Evolutionary conservation across 208 protist species (phyloP).

Genomic region (Tritrichomonas foetus): DNA sequence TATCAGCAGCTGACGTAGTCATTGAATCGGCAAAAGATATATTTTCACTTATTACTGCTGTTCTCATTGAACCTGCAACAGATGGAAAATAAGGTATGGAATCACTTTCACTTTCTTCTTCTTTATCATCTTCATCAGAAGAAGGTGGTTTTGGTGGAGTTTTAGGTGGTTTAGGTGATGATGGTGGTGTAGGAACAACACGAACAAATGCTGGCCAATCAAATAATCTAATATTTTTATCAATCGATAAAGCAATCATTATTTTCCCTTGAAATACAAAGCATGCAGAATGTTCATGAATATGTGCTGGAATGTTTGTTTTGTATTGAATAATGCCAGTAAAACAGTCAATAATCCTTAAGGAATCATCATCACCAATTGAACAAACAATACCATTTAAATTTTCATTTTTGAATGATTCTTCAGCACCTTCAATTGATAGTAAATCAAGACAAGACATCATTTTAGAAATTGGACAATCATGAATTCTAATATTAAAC

Average conservation of each 20-base stretch:
- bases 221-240: neutral
- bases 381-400: neutral
- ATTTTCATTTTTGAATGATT: neutral
- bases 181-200: neutral
- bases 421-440: neutral
- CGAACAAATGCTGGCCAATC: neutral
- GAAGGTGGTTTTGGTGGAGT: no score
- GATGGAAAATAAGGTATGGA: no score
- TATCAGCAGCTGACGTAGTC: no score
- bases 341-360: neutral
- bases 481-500: neutral
- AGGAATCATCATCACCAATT: neutral
- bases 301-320: neutral
- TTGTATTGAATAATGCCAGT: neutral
- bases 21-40: no score
- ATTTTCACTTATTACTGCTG: no score
- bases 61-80: no score
- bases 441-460: conserved; percentile 1
- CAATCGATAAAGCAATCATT: neutral
- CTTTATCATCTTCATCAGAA: neutral
- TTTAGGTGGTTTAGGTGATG: neutral
- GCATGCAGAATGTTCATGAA: neutral
- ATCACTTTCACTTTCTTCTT: neutral
- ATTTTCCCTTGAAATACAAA: neutral
- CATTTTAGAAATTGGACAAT: neutral